Evolutionary conservation across 257 asterid species (phyloP).

Genomic region (Petrea volubilis): DNA sequence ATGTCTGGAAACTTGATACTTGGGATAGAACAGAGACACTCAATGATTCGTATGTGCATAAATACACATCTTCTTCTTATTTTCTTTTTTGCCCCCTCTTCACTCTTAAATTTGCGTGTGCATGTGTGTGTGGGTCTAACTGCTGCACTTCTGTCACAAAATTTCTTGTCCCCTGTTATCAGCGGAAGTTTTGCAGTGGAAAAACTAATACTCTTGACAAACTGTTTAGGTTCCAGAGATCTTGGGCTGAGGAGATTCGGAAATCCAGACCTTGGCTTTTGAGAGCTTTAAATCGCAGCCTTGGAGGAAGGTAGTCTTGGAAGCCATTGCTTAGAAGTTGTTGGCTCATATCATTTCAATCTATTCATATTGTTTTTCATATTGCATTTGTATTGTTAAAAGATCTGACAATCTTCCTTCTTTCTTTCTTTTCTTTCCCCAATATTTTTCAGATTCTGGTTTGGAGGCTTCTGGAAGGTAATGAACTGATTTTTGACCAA

Average conservation of each 20-base stretch:
- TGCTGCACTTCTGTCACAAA: neutral
- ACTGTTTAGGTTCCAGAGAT: slow-evolving; percentile 72
- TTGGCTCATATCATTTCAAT: slow-evolving; percentile 20
- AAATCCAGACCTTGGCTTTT: slow-evolving; percentile 93
- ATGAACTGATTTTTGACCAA: slow-evolving; percentile 19
- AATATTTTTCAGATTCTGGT: slow-evolving; percentile 80
- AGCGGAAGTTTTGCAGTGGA: neutral
- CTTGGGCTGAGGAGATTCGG: slow-evolving; percentile 80
- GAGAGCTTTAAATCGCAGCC: slow-evolving; percentile 81
- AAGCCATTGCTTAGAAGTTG: slow-evolving; percentile 19
- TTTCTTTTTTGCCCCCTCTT: neutral
- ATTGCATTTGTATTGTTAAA: neutral
- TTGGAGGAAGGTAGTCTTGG: slow-evolving; percentile 84
- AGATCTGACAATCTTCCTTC: slow-evolving; percentile 12
- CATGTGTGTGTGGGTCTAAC: neutral
- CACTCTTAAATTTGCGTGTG: neutral
- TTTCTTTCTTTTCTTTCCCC: slow-evolving; percentile 19
- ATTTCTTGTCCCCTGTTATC: neutral
- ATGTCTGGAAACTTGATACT: slow-evolving; percentile 94
- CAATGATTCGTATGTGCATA: slow-evolving; percentile 55
- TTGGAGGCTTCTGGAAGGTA: slow-evolving; percentile 99
- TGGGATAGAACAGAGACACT: slow-evolving; percentile 97
- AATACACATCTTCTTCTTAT: slow-evolving; percentile 11
- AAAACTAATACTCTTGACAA: slow-evolving; percentile 8
- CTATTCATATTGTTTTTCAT: neutral